A percentile compares a stretch with the other conserved stretches of the same genome.
These are phyloP conservation scores for Saccharata proteae DNA, from an alignment of 2,329 filamentous ascomycete genomes.

Conservation along the genomic window DNA sequence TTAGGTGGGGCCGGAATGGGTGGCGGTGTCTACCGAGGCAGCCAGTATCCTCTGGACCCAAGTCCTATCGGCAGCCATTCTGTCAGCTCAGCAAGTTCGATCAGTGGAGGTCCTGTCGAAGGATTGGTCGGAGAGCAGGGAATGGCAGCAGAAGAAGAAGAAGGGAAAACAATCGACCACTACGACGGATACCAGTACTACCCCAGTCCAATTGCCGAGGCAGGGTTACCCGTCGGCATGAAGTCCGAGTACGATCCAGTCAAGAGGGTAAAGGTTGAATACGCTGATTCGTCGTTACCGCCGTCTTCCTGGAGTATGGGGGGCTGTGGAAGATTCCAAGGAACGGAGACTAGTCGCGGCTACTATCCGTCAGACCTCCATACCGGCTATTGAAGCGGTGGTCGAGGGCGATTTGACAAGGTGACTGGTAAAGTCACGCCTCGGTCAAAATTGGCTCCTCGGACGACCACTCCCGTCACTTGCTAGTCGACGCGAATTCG, in stretches of 20 bases:
- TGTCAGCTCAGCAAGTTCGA: slow-evolving; percentile 31
- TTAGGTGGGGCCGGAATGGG: slow-evolving; percentile 20
- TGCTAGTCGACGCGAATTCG: no score
- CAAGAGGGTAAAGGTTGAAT: slow-evolving; percentile 32
- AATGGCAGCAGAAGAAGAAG: slow-evolving; percentile 24
- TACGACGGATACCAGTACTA: slow-evolving; percentile 36
- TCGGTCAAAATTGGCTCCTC: no score
- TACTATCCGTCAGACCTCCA: slow-evolving; percentile 35
- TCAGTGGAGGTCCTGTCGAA: slow-evolving; percentile 28
- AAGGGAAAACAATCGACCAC: slow-evolving; percentile 27
- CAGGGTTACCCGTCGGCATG: slow-evolving; percentile 16
- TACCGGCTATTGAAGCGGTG: slow-evolving; percentile 22
- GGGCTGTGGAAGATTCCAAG: slow-evolving; percentile 32
- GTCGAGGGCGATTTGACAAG: slow-evolving; percentile 2
- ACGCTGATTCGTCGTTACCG: slow-evolving; percentile 17
- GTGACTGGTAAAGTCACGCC: no score
- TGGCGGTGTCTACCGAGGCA: slow-evolving; percentile 21
- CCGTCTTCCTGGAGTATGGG: slow-evolving; percentile 24
- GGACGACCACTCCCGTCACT: no score
- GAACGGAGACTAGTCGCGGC: slow-evolving; percentile 34
- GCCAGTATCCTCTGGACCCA: slow-evolving; percentile 25
- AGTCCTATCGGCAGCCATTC: slow-evolving; percentile 30
- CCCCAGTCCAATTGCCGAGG: slow-evolving; percentile 31
- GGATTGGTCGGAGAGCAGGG: slow-evolving; percentile 30
- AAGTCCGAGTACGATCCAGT: slow-evolving; percentile 25